Evolutionary conservation across 768 basidiomycete genomes (phyloP).

Genomic region (Hygrophoropsis aurantiaca): DNA sequence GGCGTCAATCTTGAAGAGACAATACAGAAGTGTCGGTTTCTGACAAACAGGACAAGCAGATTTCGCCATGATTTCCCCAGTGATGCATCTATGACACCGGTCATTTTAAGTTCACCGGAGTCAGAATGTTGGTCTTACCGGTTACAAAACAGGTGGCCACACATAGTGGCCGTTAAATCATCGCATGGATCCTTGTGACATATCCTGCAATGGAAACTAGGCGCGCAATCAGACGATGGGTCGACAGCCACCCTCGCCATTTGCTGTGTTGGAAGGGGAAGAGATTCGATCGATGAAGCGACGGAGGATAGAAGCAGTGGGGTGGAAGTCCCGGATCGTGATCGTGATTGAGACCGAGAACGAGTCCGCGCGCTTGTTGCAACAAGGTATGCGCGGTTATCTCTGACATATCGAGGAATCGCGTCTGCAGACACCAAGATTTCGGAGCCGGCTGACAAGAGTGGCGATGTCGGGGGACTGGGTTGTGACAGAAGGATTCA

Average conservation of each 20-base stretch:
- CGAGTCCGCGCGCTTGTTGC: constrained; percentile 23
- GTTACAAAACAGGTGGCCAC: constrained; percentile 65
- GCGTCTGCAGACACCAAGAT: constrained; percentile 29
- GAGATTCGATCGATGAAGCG: constrained; percentile 22
- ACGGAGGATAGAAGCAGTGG: constrained; percentile 20
- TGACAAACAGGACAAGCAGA: constrained; percentile 54
- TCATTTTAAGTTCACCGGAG: neutral
- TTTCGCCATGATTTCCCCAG: constrained; percentile 43
- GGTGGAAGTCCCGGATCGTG: constrained; percentile 15
- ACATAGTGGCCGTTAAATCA: constrained; percentile 59
- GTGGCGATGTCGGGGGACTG: neutral
- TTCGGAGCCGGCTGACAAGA: constrained; percentile 19
- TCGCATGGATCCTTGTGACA: constrained; percentile 50
- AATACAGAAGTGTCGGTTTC: constrained; percentile 52
- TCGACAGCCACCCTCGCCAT: too few relatives aligned
- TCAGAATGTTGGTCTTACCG: constrained; percentile 26
- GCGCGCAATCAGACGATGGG: neutral
- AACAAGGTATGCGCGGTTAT: constrained; percentile 29
- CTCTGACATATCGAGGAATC: constrained; percentile 28
- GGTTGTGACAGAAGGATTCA: too few relatives aligned
- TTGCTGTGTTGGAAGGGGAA: constrained; percentile 4
- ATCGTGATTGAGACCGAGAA: constrained; percentile 14
- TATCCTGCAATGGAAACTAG: constrained; percentile 47
- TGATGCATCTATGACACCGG: constrained; percentile 48
- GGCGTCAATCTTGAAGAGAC: constrained; percentile 54